Evolutionary conservation across 208 protist species (phyloP).

Genomic region (Leishmania tarentolae): DNA sequence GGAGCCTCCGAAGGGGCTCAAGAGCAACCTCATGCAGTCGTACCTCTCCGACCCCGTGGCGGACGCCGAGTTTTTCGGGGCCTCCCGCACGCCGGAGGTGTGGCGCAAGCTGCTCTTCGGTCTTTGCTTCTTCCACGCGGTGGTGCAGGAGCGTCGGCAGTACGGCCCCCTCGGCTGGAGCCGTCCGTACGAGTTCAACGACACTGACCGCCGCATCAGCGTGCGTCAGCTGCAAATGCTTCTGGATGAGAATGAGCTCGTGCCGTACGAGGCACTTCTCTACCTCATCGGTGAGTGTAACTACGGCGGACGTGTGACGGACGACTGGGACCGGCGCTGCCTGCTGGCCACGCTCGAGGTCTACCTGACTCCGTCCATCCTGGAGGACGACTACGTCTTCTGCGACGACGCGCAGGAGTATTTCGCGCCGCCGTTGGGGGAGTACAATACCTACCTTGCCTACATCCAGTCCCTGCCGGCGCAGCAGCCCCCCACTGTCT

Average conservation of each 20-base stretch:
- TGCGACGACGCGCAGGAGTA: conserved; percentile 82
- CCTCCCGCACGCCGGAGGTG: conserved; percentile 72
- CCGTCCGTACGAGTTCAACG: conserved; percentile 98
- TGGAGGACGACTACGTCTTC: conserved; percentile 93
- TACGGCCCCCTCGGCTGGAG: conserved; percentile 97
- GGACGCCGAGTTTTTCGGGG: conserved; percentile 86
- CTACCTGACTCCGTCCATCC: conserved; percentile 86
- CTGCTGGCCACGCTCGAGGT: conserved; percentile 90
- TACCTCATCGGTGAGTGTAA: conserved; percentile 94
- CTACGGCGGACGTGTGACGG: conserved; percentile 94
- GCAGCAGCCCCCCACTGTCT: conserved; percentile 89
- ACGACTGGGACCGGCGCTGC: conserved; percentile 94
- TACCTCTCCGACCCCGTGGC: conserved; percentile 92
- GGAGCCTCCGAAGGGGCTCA: conserved; percentile 97
- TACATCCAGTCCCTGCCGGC: conserved; percentile 85
- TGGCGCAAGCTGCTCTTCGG: conserved; percentile 95
- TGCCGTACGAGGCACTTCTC: conserved; percentile 95
- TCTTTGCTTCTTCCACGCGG: conserved; percentile 97
- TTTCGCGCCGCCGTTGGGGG: conserved; percentile 83
- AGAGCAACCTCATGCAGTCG: conserved; percentile 95
- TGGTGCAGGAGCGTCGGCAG: conserved; percentile 95
- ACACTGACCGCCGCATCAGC: conserved; percentile 95
- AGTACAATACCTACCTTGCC: conserved; percentile 82
- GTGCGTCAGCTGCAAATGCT: conserved; percentile 96
- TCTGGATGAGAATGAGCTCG: conserved; percentile 88